These are phyloP conservation scores for barrel medic (Medicago truncatula) DNA, from an alignment of 306 rosid genomes.

Conservation along the genomic window MtrunA17r5.0-ANR NC_053043.1:8936001-8936500, in stretches of 20 bases:
- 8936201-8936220: constrained; percentile 94
- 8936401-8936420: too few species aligned
- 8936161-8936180: constrained; percentile 89
- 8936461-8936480: background rate
- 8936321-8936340: too few species aligned
- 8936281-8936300: constrained; percentile 88
- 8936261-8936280: constrained; percentile 83
- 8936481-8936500: background rate
- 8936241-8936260: constrained; percentile 85
- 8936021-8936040: constrained; percentile 40
- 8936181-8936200: constrained; percentile 97
- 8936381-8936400: too few species aligned
- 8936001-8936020: constrained; percentile 43
- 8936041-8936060: constrained; percentile 81
- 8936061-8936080: constrained; percentile 84
- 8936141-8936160: constrained; percentile 85
- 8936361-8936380: too few species aligned
- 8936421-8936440: background rate
- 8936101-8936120: constrained; percentile 30
- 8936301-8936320: background rate
- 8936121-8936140: constrained; percentile 37
- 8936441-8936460: constrained; percentile 4
- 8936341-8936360: too few species aligned
- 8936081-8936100: constrained; percentile 52
- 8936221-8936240: constrained; percentile 94